Evolutionary conservation across 805 yeast species (phyloP), one percentile per base, ranked within the genome.

Genomic region (Barnettozyma pratensis): DNA sequence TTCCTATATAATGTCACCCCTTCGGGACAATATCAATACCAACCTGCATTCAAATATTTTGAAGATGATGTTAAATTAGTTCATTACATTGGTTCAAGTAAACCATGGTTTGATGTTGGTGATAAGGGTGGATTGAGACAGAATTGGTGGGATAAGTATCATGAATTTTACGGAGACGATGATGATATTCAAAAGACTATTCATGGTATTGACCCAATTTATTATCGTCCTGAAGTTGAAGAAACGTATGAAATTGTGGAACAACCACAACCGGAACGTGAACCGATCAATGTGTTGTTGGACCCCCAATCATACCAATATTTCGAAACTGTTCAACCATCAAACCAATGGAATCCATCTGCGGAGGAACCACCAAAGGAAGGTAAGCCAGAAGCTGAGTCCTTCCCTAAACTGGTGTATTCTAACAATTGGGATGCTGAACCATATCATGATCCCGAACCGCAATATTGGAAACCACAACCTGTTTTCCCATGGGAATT

Each of bases 1-100:
- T 92, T 91, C 58, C 57, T 79, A 41, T 92, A 81, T 71, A 92
- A 92, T 60, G 95, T 92, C 32, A 92, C 97, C 0, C 73, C 86
- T 4, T 69, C 77, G 26, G 72, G 79, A 39, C 80, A 78, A 42
- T 87, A 87, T 61, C 84, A 87, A 66, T 85, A 83, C 65, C 68
- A 73, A 25, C 94, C 95, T 0, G 94, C 95, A 0, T 80, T 70
- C 59, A 66, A 65, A 37, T 75, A 77, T 59, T 87, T 83, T 60
- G 50, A 57, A 12, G 48, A 63, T 11, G 66, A 73, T 27, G 66
- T 79, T 27, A 69, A 67, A 42, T 64, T 81, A 39, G 67, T 83
- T 7, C 94, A 86, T 62, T 86, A 77, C 58, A 85, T 86, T 53
- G 92, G 92, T 0, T 67, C 75, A 4, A 55, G 58, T 11, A 83